Percentiles rank a stretch among this genome's conserved stretches.
These are phyloP conservation scores for Ocimum tenuiflorum DNA, from an alignment of 257 asterid genomes.

Conservation along the genomic window DNA sequence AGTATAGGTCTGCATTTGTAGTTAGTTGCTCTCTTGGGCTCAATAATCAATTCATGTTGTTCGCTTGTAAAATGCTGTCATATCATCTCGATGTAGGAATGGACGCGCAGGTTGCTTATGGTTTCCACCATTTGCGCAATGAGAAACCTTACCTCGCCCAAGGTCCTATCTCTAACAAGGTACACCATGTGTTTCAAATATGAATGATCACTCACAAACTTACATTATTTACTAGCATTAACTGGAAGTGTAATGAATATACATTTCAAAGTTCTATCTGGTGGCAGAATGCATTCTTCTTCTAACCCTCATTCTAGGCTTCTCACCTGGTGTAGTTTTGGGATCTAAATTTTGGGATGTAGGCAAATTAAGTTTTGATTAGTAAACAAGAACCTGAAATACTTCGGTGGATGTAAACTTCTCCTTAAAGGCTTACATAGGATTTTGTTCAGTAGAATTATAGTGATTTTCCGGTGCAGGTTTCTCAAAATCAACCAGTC, in stretches of 20 bases:
- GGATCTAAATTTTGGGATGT: neutral
- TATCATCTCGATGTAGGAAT: conserved; percentile 48
- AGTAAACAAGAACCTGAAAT: neutral
- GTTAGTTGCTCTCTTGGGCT: conserved; percentile 2
- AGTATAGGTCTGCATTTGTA: conserved; percentile 63
- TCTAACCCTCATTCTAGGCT: neutral
- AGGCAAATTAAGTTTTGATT: neutral
- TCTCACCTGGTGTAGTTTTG: neutral
- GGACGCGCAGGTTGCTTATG: conserved; percentile 98
- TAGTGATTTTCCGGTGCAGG: neutral
- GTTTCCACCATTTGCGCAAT: conserved; percentile 88
- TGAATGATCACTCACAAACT: conserved; percentile 8
- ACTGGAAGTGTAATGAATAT: neutral
- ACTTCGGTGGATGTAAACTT: neutral
- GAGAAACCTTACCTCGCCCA: conserved; percentile 92
- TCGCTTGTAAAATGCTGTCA: neutral
- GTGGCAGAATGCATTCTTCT: neutral
- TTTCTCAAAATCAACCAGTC: neutral
- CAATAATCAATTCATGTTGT: neutral
- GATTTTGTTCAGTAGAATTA: neutral
- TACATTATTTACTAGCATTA: neutral
- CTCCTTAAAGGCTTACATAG: neutral
- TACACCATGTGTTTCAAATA: conserved; percentile 22
- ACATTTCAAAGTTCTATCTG: neutral
- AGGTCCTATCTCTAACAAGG: conserved; percentile 91